A percentile compares a stretch with the other conserved stretches of the same genome.
Conservation (phyloP, 768 basidiomycete species). For the Dentipellis sp. region DNA sequence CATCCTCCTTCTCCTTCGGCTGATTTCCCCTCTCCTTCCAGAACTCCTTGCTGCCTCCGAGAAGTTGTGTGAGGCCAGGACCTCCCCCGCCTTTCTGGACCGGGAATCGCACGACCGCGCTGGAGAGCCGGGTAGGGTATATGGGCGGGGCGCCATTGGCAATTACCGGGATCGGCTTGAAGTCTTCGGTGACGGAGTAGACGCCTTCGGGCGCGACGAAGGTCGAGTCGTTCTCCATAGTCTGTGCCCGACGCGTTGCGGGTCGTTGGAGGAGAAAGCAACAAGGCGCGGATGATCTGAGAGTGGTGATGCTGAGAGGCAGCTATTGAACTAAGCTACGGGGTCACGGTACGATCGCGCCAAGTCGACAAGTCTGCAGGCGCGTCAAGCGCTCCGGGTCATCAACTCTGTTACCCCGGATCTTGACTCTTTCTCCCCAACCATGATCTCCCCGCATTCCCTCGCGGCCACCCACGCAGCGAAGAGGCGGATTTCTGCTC, state of each 20-base stretch:
- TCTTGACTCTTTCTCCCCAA: constrained; percentile 15
- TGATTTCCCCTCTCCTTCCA: constrained; percentile 41
- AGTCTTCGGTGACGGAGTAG: constrained; percentile 81
- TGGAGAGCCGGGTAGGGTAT: constrained; percentile 57
- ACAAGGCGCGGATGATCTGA: constrained; percentile 7
- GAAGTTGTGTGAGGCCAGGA: constrained; percentile 61
- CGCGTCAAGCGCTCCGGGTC: neutral
- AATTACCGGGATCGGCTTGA: constrained; percentile 46
- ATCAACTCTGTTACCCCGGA: constrained; percentile 16
- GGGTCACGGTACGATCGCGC: neutral
- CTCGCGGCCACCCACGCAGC: constrained; percentile 11
- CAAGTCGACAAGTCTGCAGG: neutral
- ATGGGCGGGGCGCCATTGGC: constrained; percentile 28
- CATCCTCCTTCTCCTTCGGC: constrained; percentile 33
- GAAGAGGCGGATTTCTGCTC: constrained; percentile 7
- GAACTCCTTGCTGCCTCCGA: constrained; percentile 56
- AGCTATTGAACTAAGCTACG: neutral
- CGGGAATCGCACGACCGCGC: constrained; percentile 55
- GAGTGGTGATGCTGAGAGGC: neutral
- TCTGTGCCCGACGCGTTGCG: constrained; percentile 7
- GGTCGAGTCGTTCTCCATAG: constrained; percentile 71
- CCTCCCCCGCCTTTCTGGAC: constrained; percentile 40
- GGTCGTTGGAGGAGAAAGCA: neutral
- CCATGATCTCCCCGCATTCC: constrained; percentile 16
- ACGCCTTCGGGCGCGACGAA: constrained; percentile 89